Evolutionary conservation across 1,284 basidiomycete species (phyloP).

Genomic region (Schizophyllum amplum): DNA sequence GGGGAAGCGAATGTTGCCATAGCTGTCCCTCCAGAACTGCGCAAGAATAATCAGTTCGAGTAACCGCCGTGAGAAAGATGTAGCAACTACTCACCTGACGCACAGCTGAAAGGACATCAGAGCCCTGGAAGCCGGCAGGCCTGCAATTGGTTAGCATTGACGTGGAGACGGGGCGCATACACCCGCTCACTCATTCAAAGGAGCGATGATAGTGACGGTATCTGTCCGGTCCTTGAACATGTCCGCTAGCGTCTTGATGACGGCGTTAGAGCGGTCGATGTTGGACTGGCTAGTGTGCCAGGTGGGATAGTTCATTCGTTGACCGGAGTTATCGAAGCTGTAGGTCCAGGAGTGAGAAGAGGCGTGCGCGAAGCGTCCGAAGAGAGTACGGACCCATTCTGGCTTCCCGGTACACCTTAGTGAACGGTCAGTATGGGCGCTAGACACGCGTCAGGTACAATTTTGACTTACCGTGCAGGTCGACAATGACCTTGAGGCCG

Average conservation of each 20-base stretch:
- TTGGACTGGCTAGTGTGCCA: slow-evolving; percentile 70
- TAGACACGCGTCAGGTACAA: not conserved
- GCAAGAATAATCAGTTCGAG: too few species aligned
- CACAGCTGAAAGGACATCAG: slow-evolving; percentile 44
- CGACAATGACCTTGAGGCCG: slow-evolving; percentile 76
- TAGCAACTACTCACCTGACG: slow-evolving; percentile 33
- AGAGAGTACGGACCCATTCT: slow-evolving; percentile 55
- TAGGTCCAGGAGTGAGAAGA: not conserved
- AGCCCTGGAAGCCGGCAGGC: slow-evolving; percentile 67
- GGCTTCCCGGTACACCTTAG: slow-evolving; percentile 20
- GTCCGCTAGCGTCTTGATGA: slow-evolving; percentile 58
- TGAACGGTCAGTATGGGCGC: not conserved
- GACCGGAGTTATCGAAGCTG: slow-evolving; percentile 87
- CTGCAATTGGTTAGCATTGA: slow-evolving; percentile 29
- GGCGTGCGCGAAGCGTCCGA: not conserved
- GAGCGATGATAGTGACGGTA: slow-evolving; percentile 68
- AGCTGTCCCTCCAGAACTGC: slow-evolving; percentile 69
- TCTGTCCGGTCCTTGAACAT: slow-evolving; percentile 48
- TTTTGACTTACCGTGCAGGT: slow-evolving; percentile 56
- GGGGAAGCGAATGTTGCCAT: slow-evolving; percentile 66
- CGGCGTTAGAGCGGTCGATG: slow-evolving; percentile 59
- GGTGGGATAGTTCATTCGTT: slow-evolving; percentile 48
- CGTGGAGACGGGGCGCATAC: not conserved
- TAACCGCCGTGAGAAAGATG: not conserved
- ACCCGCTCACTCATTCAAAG: slow-evolving; percentile 63